Evolutionary conservation across 2,329 filamentous ascomycete species (phyloP).

Genomic region (Pyrenochaeta sp.): DNA sequence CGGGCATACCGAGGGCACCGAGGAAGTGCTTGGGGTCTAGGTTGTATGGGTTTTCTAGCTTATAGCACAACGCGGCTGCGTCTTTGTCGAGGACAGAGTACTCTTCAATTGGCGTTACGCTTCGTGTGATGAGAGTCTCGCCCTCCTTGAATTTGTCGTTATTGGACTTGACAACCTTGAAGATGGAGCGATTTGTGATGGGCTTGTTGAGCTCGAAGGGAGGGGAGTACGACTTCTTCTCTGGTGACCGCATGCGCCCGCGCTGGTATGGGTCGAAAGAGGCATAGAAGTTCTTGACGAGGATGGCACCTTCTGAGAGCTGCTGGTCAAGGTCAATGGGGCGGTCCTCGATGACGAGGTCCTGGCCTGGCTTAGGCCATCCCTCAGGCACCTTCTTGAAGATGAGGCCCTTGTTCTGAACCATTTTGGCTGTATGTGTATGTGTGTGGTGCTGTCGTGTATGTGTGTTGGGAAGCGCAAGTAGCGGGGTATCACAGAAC

Average conservation of each 20-base stretch:
- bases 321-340: constrained; percentile 72
- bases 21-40: constrained; percentile 74
- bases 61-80: constrained; percentile 55
- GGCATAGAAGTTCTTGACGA: constrained; percentile 74
- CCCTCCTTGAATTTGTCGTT: constrained; percentile 69
- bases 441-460: constrained; percentile 9
- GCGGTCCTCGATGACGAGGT: constrained; percentile 72
- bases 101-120: constrained; percentile 68
- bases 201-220: constrained; percentile 69
- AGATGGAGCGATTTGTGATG: constrained; percentile 70
- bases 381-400: constrained; percentile 75
- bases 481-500: constrained; percentile 3
- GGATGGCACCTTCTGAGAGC: constrained; percentile 70
- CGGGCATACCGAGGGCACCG: constrained; percentile 80
- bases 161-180: constrained; percentile 76
- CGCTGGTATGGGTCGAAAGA: constrained; percentile 89
- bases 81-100: constrained; percentile 67
- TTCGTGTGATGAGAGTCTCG: constrained; percentile 68
- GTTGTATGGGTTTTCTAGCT: constrained; percentile 74
- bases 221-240: constrained; percentile 72
- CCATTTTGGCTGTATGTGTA: constrained; percentile 49
- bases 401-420: constrained; percentile 77
- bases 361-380: constrained; percentile 73
- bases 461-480: not conserved
- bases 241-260: constrained; percentile 74